Evolutionary conservation across 345 rosid species (phyloP), one percentile per base, ranked within the genome.

Genomic region (Euphorbia pulcherrima): DNA sequence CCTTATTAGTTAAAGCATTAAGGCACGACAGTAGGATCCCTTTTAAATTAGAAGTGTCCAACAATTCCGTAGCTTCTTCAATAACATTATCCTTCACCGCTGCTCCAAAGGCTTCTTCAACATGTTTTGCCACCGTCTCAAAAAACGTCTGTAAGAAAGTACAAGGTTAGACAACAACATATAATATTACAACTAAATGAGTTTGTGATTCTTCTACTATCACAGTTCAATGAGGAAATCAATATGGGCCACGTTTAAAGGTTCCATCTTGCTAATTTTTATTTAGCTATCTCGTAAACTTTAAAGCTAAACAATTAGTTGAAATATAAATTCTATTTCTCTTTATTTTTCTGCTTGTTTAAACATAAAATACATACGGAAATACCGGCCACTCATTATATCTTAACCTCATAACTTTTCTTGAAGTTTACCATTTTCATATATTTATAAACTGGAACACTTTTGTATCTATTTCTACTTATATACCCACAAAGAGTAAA

Each of bases 81-180:
- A 60, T 35, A 40, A 18, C 64, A 56, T 67, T 46, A 40, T 71
- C 14, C 60, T 64, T 73, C 51, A 70, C 58, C 37, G 61, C n/a
- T 13, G 68, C 79, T 72, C 92, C 85, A 79, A 86, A 85, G 14
- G 89, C 81, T 70, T 84, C 83, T 77, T 86, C 85, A 52, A 93
- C 86, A 77, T 62, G 81, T 6, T 63, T 55, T 79, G 84, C 85
- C 16, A 80, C 61, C 5, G 75, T 78, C 78, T 89, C 96, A 68
- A 60, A 85, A 69, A 89, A 88, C 77, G 87, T 69, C 97, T 93
- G 81, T 1, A 65, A 30, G 71, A 73, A 79, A 47, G 11, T 33
- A 48, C 74, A 14, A 18, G 37, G n/a, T 14, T 26, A 55, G 26
- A 5, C 18, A 30, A 53, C 4, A 9, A 53, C 26, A 9, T 53